These are phyloP conservation scores for Coniochaeta prunicola DNA, from an alignment of 2,329 filamentous ascomycete species.

Conservation along the genomic window DNA sequence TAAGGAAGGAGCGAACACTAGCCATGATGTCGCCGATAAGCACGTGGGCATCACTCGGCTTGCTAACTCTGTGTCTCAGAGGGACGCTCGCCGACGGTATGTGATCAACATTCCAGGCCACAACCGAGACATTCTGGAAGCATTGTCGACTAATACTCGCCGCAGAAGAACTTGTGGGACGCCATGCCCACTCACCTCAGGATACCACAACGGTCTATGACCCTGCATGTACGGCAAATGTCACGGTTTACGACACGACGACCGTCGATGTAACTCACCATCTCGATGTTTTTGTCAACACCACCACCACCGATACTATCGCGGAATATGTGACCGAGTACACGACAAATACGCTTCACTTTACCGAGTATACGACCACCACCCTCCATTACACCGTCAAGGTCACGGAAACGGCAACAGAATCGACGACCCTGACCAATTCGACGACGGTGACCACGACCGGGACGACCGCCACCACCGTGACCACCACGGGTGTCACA, in stretches of 20 bases:
- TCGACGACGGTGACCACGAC: slow-evolving; percentile 8
- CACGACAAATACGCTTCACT: slow-evolving; percentile 11
- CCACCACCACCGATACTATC: slow-evolving; percentile 8
- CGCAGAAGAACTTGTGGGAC: background rate
- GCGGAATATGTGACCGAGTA: slow-evolving; percentile 8
- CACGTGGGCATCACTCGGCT: slow-evolving; percentile 10
- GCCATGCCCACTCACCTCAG: background rate
- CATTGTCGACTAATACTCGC: background rate
- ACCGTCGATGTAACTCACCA: slow-evolving; percentile 3
- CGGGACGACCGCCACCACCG: slow-evolving; percentile 10
- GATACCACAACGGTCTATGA: slow-evolving; percentile 2
- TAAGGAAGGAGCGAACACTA: slow-evolving; percentile 8
- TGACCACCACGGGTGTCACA: slow-evolving; percentile 10
- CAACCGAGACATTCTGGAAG: background rate
- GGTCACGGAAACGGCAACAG: slow-evolving; percentile 10
- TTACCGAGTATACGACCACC: slow-evolving; percentile 11
- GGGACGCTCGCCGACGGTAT: slow-evolving; percentile 12
- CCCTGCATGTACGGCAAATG: slow-evolving; percentile 3
- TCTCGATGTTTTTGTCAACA: slow-evolving; percentile 7
- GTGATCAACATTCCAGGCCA: slow-evolving; percentile 3
- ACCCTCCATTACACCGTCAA: slow-evolving; percentile 10
- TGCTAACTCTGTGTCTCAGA: slow-evolving; percentile 13
- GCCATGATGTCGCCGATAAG: slow-evolving; percentile 13
- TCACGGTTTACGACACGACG: slow-evolving; percentile 10
- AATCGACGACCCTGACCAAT: slow-evolving; percentile 8